Evolutionary conservation across 257 asterid genomes (phyloP), one percentile per base, ranked within the genome.

Genomic region (Primulina huaijiensis): DNA sequence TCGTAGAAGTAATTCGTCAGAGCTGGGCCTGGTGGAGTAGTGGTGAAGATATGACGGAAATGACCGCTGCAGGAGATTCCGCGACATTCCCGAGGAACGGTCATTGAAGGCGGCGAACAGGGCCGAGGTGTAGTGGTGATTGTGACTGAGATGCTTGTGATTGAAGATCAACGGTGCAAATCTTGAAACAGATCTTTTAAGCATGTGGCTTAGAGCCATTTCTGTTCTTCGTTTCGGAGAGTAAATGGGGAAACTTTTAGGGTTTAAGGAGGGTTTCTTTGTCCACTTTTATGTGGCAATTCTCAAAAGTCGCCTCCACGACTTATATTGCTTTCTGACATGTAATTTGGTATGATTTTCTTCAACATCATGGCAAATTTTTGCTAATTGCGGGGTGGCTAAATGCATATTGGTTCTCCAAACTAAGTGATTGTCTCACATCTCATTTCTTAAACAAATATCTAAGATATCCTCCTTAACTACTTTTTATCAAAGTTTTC

Each of bases 1-100:
- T 27, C 80, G 78, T 66, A 82, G 65, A 38, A 92, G 95, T 0
- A 86, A 57, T 61, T 72, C 84, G 43, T 89, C 95, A 17, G 92
- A 81, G 50, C 77, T 71, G 4, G 86, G 74, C 67, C 59, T 74
- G 72, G 73, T 74, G 9, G 90, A 72, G 38, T 81, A 82, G 65
- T 31, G 81, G 56, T 60, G 85, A 56, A 74, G 27, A n/a, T 73
- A 40, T 16, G 86, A 80, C 29, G 96, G 89, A 61, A 83, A 65
- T 20, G 83, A 68, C 70, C 81, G 75, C 59, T 52, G 80, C 67
- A 69, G 38, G 62, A 83, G 43, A 23, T 61, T 65, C 23, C 71
- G 58, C 0, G 82, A 78, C 67, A 63, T 31, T 56, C 27, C 55
- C 40, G 20, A 72, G 61, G 70, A 72, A 11, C 77, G 60, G 27